Conservation (phyloP, 2,329 filamentous ascomycete species). For the Exserohilum turcica region DNA sequence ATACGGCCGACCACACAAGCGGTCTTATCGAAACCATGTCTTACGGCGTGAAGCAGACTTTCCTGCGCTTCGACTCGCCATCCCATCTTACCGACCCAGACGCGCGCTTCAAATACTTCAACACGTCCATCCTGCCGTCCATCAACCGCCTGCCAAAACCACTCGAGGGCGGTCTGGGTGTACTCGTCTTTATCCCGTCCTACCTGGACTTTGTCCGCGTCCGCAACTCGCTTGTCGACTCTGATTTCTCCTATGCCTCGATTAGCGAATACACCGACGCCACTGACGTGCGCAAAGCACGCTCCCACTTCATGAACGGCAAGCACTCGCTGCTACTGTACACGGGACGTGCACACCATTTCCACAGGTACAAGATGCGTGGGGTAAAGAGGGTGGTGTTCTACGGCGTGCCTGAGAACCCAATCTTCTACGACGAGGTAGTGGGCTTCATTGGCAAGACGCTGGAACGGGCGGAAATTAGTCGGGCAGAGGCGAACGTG, state of each 20-base stretch:
- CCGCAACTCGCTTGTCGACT: slow-evolving; percentile 86
- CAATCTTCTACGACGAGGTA: slow-evolving; percentile 77
- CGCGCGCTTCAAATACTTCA: slow-evolving; percentile 89
- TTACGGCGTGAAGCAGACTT: slow-evolving; percentile 80
- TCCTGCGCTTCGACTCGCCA: slow-evolving; percentile 79
- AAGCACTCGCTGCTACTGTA: slow-evolving; percentile 85
- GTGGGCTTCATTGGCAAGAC: slow-evolving; percentile 65
- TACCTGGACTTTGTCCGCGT: slow-evolving; percentile 96
- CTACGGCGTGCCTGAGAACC: slow-evolving; percentile 90
- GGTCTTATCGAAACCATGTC: slow-evolving; percentile 72
- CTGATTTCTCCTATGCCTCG: slow-evolving; percentile 73
- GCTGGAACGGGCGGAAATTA: slow-evolving; percentile 64
- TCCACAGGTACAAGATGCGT: slow-evolving; percentile 80
- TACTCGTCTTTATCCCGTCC: slow-evolving; percentile 85
- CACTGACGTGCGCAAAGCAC: slow-evolving; percentile 78
- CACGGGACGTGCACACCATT: slow-evolving; percentile 95
- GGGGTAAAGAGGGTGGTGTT: slow-evolving; percentile 86
- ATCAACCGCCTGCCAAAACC: slow-evolving; percentile 72
- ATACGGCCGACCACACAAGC: slow-evolving; percentile 69
- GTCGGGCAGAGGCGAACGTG: slow-evolving; percentile 55
- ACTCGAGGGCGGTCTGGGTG: slow-evolving; percentile 62
- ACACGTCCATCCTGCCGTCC: slow-evolving; percentile 75
- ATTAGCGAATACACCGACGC: slow-evolving; percentile 87
- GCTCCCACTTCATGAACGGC: slow-evolving; percentile 84
- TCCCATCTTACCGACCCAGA: slow-evolving; percentile 80